Conservation (phyloP, 139 green algal genomes). For the Deuterostichococcus epilithicus region DNA sequence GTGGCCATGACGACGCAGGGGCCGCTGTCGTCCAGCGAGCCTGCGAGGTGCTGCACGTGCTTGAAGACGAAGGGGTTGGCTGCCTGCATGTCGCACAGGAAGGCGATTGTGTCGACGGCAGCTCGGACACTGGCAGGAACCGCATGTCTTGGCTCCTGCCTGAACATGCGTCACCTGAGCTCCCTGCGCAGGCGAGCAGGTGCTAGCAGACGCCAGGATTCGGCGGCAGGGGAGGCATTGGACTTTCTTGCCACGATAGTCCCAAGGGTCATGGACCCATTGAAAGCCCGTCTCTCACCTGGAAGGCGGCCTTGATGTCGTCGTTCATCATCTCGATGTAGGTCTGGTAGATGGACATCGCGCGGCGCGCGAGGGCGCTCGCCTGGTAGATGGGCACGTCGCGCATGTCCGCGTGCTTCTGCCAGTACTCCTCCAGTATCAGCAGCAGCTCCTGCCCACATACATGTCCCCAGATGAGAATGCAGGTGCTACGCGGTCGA, state of each 20-base stretch:
- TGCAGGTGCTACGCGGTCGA: constrained; percentile 1
- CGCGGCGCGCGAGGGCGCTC: constrained; percentile 64
- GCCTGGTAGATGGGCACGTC: constrained; percentile 92
- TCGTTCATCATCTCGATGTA: constrained; percentile 99
- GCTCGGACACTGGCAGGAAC: too few species aligned
- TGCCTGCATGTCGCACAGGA: constrained; percentile 5
- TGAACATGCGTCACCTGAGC: not conserved
- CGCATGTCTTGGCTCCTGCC: too few species aligned
- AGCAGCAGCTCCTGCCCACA: constrained; percentile 93
- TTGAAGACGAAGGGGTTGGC: constrained; percentile 97
- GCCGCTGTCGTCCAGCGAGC: constrained; percentile 73
- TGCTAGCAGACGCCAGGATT: too few species aligned
- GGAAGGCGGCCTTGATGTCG: constrained; percentile 81
- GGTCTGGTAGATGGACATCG: constrained; percentile 83
- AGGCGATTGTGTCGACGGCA: not conserved
- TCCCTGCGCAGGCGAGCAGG: not conserved
- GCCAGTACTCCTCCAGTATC: constrained; percentile 96
- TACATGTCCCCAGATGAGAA: not conserved
- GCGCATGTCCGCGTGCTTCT: constrained; percentile 74
- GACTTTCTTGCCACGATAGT: too few species aligned
- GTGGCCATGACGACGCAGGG: constrained; percentile 95
- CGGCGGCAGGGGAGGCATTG: too few species aligned
- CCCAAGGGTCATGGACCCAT: too few species aligned
- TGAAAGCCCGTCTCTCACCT: too few species aligned
- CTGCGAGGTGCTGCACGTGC: constrained; percentile 78